Evolutionary conservation across 2,329 filamentous ascomycete species (phyloP).

Genomic region (Meredithiella fracta): DNA sequence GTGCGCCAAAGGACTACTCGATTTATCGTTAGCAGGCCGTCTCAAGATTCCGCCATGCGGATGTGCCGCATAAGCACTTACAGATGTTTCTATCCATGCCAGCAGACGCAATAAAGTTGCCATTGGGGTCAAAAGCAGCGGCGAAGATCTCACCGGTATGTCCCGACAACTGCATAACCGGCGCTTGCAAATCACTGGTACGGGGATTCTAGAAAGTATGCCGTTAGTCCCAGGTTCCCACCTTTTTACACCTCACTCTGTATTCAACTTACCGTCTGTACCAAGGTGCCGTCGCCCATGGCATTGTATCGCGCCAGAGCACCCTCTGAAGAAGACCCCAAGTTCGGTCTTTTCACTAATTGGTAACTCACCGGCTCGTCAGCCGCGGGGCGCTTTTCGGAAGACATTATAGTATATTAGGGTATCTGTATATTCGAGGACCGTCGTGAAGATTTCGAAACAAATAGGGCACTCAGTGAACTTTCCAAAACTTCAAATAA

Average conservation of each 20-base stretch:
- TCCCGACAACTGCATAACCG: constrained; percentile 84
- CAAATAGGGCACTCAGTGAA: too few species aligned
- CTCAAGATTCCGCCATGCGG: neutral
- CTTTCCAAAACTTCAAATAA: too few species aligned
- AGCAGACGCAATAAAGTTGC: constrained; percentile 78
- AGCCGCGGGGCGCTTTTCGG: constrained; percentile 82
- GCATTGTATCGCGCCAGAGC: constrained; percentile 36
- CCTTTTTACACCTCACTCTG: neutral
- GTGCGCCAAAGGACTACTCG: constrained; percentile 75
- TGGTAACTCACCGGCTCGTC: constrained; percentile 66
- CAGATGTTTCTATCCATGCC: constrained; percentile 88
- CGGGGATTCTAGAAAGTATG: constrained; percentile 50
- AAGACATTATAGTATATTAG: constrained; percentile 47
- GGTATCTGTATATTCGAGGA: neutral
- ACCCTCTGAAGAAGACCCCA: constrained; percentile 30
- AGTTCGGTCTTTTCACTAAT: constrained; percentile 78
- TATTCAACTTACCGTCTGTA: constrained; percentile 31
- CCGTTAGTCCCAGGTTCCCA: neutral
- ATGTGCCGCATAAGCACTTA: constrained; percentile 27
- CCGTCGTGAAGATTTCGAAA: too few species aligned
- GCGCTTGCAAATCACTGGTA: constrained; percentile 70
- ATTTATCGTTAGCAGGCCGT: neutral
- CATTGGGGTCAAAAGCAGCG: constrained; percentile 75
- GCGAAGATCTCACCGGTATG: constrained; percentile 77
- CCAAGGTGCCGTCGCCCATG: constrained; percentile 28